phyloP scores from a whole-genome alignment of 192 early-diverging fungal genomes.

The Rhizophagus clarus region DNA sequence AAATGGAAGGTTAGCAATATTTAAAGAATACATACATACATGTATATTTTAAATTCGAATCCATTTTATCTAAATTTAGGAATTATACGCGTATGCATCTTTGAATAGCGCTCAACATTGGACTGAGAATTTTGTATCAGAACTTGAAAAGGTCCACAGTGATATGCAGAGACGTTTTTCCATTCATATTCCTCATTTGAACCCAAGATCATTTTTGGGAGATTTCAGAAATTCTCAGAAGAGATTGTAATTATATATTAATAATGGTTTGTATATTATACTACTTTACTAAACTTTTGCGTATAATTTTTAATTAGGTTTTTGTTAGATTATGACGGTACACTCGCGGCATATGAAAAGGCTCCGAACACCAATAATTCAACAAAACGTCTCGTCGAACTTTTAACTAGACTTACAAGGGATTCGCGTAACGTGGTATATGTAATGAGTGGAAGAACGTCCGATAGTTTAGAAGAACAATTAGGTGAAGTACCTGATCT shows the following conservation, averaged over 20 bases:
- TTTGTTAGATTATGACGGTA: slow-evolving; percentile 68
- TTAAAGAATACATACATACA: neutral
- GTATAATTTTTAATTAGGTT: slow-evolving; percentile 34
- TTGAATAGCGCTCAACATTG: slow-evolving; percentile 72
- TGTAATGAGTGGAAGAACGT: slow-evolving; percentile 75
- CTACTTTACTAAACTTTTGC: neutral
- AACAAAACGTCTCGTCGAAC: slow-evolving; percentile 50
- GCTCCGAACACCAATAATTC: slow-evolving; percentile 55
- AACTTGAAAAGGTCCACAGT: slow-evolving; percentile 54
- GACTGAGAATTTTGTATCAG: slow-evolving; percentile 62
- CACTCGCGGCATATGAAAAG: slow-evolving; percentile 65
- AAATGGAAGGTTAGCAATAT: slow-evolving; percentile 62
- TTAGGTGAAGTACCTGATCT: slow-evolving; percentile 66
- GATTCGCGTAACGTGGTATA: slow-evolving; percentile 75
- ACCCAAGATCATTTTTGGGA: slow-evolving; percentile 35
- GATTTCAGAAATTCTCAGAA: slow-evolving; percentile 39
- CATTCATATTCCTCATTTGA: slow-evolving; percentile 49
- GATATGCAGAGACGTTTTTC: slow-evolving; percentile 53
- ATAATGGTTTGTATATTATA: neutral
- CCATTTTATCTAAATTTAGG: slow-evolving; percentile 20
- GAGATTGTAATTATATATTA: slow-evolving; percentile 45
- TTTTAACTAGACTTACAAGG: slow-evolving; percentile 51
- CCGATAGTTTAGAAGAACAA: slow-evolving; percentile 61
- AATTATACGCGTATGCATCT: slow-evolving; percentile 66
- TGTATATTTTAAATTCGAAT: neutral